Evolutionary conservation across 2,329 filamentous ascomycete genomes (phyloP), one percentile per base, ranked within the genome.

Genomic region (Mollisiaceae sp.): DNA sequence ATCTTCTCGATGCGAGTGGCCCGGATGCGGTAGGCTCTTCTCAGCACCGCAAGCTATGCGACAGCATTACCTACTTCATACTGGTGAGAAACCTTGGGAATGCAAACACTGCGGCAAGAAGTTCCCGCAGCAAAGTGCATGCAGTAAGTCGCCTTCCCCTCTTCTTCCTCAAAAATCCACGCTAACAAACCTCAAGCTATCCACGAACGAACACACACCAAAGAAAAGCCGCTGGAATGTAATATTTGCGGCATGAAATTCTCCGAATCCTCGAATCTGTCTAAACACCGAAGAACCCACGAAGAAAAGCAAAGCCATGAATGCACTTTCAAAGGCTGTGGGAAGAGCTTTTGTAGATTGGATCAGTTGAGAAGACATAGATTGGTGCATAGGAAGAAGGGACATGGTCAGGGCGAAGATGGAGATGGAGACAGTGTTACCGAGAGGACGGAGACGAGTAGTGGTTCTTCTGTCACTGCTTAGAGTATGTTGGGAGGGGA

Each of bases 1-100:
- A 75, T 85, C 86, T 8, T 86, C 84, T 63, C 78, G 80, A 54
- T 90, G 87, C 68, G 73, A 79, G 1, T 67, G 60, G 41, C 56
- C 60, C 18, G 78, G 81, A 22, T 91, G 89, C 71, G 79, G 81
- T 11, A 79, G 85, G 64, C 79, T 79, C 2, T 87, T 91, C 71
- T 90, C 89, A 0, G 88, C 88, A 1, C 86, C 88, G 70, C 89
- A 91, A 74, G 86, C 89, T 0, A 81, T 91, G 8, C 84, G 86
- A 50, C 89, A 91, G 73, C 89, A 92, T 70, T 81, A 86, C 73
- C 83, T 88, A 20, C 89, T 85, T 1, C 89, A 92, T 72, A 89
- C 87, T 0, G 86, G 87, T 45, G 84, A 86, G 66, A 89, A 86
- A 67, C 88, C 89, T 32, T 89, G 86, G 77, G 78, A 81, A 47